Evolutionary conservation across 192 early-diverging fungal genomes (phyloP).

Genomic region (Backusella parvicylindrica): DNA sequence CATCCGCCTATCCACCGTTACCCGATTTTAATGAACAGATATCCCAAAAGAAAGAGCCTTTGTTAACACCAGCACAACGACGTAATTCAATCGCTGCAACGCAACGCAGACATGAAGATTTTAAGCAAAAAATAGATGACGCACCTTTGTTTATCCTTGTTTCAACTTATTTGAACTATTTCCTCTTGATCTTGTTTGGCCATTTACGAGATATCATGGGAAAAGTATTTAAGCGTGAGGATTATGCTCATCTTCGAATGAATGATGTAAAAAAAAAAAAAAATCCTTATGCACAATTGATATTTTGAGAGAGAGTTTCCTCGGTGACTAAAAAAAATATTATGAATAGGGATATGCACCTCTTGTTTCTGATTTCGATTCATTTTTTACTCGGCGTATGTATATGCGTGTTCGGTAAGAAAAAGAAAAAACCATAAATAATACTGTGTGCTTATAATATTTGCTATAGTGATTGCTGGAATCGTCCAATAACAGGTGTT

Average conservation of each 20-base stretch:
- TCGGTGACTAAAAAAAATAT: too few species aligned
- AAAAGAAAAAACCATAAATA: background rate
- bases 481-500: constrained; percentile 85
- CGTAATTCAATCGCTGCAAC: constrained; percentile 16
- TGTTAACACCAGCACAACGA: constrained; percentile 19
- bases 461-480: constrained; percentile 71
- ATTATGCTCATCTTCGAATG: constrained; percentile 59
- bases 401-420: constrained; percentile 67
- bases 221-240: constrained; percentile 56
- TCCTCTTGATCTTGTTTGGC: constrained; percentile 81
- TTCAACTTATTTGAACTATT: constrained; percentile 83
- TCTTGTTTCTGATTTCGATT: constrained; percentile 88
- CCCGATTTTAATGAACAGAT: background rate
- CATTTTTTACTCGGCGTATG: constrained; percentile 81
- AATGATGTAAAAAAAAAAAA: constrained; percentile 35
- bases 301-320: too few species aligned
- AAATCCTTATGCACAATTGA: too few species aligned
- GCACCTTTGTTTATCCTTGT: constrained; percentile 68
- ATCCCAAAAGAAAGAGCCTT: constrained; percentile 1
- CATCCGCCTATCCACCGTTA: constrained; percentile 26
- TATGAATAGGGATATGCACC: constrained; percentile 78
- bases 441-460: background rate
- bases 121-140: constrained; percentile 33
- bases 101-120: constrained; percentile 32
- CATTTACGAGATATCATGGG: constrained; percentile 83